These are phyloP conservation scores for Straminergon stramineum DNA, from an alignment of 225 moss, liverwort and hornwort genomes.

Conservation along the genomic window DNA sequence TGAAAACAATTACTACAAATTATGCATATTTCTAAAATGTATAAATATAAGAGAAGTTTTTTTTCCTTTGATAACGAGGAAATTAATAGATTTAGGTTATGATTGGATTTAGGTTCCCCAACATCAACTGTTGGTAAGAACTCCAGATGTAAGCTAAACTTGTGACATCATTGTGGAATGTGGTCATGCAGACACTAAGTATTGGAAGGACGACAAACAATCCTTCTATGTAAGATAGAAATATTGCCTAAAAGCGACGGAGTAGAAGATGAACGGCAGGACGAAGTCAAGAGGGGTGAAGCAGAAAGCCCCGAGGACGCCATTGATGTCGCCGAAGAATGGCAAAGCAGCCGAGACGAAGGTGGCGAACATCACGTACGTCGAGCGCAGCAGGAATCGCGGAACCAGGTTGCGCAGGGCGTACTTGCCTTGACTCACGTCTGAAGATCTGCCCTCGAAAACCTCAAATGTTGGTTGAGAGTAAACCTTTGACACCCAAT, in stretches of 20 bases:
- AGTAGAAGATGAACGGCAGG: slow-evolving; percentile 54
- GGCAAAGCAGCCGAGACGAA: slow-evolving; percentile 58
- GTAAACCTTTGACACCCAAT: slow-evolving; percentile 28
- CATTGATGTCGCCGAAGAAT: slow-evolving; percentile 59
- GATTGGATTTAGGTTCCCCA: no score
- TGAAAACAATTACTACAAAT: no score
- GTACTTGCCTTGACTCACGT: slow-evolving; percentile 28
- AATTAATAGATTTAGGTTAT: no score
- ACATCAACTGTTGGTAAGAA: no score
- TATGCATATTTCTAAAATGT: no score
- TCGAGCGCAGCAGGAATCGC: slow-evolving; percentile 32
- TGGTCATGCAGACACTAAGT: no score
- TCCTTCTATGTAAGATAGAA: no score
- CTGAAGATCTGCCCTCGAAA: slow-evolving; percentile 37
- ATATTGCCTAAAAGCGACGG: slow-evolving; percentile 35
- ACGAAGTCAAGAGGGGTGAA: slow-evolving; percentile 65
- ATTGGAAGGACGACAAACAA: no score
- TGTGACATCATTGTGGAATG: no score
- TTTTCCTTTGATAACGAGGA: no score
- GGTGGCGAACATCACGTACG: slow-evolving; percentile 35
- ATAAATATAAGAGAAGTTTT: no score
- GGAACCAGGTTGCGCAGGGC: slow-evolving; percentile 38
- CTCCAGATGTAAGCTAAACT: no score
- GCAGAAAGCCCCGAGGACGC: slow-evolving; percentile 53
- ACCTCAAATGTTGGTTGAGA: slow-evolving; percentile 67